A percentile compares a stretch with the other conserved stretches of the same genome.
phyloP scores from a whole-genome alignment of 139 green algal genomes.

The Closterium sp. region DNA sequence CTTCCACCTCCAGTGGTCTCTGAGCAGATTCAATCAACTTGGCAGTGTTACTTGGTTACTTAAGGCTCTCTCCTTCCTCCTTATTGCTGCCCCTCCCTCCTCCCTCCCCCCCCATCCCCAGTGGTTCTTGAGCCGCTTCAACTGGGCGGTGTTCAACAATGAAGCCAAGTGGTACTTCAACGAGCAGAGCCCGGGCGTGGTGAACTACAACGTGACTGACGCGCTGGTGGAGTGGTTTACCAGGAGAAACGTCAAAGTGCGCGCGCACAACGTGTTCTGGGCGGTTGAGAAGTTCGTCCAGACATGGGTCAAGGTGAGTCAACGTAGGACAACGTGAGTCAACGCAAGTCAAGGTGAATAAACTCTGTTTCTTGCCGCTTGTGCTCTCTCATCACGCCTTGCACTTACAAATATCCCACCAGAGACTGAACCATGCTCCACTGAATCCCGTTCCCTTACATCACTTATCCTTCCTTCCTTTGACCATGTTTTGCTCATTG shows the following conservation, averaged over 20 bases:
- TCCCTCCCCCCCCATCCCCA: conserved; percentile 4
- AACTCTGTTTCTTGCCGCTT: too few relatives aligned
- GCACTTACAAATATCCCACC: too few relatives aligned
- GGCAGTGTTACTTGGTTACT: conserved; percentile 20
- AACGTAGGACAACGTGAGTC: background rate
- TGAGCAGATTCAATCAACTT: background rate
- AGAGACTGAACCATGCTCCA: too few relatives aligned
- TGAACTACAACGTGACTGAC: conserved; percentile 31
- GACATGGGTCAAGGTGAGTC: conserved; percentile 42
- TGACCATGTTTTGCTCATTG: too few relatives aligned
- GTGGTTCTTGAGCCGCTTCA: conserved; percentile 41
- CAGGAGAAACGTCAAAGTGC: conserved; percentile 8
- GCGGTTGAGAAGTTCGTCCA: conserved; percentile 20
- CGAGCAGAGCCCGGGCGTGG: background rate
- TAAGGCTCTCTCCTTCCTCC: background rate
- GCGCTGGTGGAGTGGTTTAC: background rate
- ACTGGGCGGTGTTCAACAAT: conserved; percentile 45
- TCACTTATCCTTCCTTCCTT: too few relatives aligned
- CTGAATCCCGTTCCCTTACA: too few relatives aligned
- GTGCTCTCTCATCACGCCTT: too few relatives aligned
- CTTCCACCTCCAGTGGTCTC: background rate
- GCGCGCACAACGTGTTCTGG: conserved; percentile 45
- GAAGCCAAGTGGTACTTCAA: conserved; percentile 49
- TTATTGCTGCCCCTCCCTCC: background rate
- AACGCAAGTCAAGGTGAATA: background rate